phyloP scores from a whole-genome alignment of 306 rosid genomes.

The Inga oerstediana region DNA sequence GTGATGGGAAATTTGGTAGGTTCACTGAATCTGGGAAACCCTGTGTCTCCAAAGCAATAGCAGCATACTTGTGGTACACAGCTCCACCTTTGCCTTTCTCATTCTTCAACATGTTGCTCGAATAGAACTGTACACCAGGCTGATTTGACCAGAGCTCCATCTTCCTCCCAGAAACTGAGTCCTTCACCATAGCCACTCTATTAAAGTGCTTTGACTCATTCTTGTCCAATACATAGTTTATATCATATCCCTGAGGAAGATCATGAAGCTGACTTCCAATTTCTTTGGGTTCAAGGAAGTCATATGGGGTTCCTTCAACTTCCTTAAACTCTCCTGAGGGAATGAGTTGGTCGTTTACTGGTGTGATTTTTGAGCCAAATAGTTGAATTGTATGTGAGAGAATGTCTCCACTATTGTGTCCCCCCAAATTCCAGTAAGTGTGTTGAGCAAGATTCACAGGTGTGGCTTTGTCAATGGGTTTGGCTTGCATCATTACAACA shows the following conservation, averaged over 20 bases:
- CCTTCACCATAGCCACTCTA: constrained; percentile 48
- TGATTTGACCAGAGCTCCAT: constrained; percentile 72
- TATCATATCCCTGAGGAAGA: constrained; percentile 59
- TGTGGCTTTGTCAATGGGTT: constrained; percentile 53
- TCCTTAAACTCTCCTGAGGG: constrained; percentile 50
- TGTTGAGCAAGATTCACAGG: constrained; percentile 80
- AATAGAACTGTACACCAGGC: constrained; percentile 63
- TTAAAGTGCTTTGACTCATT: constrained; percentile 16
- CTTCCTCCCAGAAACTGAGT: constrained; percentile 56
- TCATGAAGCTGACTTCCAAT: constrained; percentile 48
- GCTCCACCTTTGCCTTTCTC: constrained; percentile 57
- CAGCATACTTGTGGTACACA: constrained; percentile 39
- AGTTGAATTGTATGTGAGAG: constrained; percentile 58
- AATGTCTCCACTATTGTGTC: constrained; percentile 64
- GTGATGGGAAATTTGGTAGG: constrained; percentile 55
- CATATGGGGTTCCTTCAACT: constrained; percentile 53
- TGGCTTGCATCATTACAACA: constrained; percentile 60
- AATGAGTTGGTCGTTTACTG: constrained; percentile 55
- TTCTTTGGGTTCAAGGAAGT: constrained; percentile 50
- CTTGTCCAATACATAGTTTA: constrained; percentile 59
- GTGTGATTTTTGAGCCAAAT: constrained; percentile 57
- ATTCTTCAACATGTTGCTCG: constrained; percentile 42
- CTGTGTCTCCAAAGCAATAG: constrained; percentile 61
- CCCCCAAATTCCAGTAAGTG: constrained; percentile 70
- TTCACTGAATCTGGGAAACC: constrained; percentile 71